Percentiles rank a stretch among this genome's conserved stretches.
Conservation (phyloP, 805 yeast species). For the Danielozyma ontarioensis region DNA sequence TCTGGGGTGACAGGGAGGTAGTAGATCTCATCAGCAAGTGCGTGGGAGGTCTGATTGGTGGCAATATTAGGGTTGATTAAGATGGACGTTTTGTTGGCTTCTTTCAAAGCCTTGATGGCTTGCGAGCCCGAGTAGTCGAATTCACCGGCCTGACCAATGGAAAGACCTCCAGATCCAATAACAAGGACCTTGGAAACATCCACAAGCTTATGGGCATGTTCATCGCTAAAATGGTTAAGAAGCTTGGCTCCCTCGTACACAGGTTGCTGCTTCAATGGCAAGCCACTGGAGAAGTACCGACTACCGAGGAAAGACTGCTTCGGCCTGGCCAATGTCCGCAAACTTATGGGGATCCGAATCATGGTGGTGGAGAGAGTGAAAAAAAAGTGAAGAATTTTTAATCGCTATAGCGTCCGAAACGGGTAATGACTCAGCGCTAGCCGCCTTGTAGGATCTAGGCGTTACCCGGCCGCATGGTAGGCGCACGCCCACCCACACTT, state of each 20-base stretch:
- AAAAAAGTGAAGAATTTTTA: conserved; percentile 10
- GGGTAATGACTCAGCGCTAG: conserved; percentile 30
- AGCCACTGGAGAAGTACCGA: conserved; percentile 4
- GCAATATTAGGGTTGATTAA: conserved; percentile 95
- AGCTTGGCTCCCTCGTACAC: conserved; percentile 62
- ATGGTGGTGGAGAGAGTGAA: background rate
- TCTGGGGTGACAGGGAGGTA: conserved; percentile 96
- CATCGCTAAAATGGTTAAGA: conserved; percentile 51
- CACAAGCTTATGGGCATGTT: conserved; percentile 61
- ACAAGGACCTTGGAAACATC: conserved; percentile 85
- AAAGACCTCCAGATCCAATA: conserved; percentile 95
- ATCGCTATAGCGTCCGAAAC: conserved; percentile 13
- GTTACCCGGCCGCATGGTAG: conserved; percentile 2
- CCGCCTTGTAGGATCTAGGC: conserved; percentile 24
- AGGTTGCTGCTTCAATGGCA: conserved; percentile 9
- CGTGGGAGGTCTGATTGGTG: conserved; percentile 93
- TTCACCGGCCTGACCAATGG: conserved; percentile 98
- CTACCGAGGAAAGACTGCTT: background rate
- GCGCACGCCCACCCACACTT: no score
- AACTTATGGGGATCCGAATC: conserved; percentile 1
- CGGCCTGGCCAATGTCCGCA: background rate
- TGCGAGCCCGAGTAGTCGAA: conserved; percentile 97
- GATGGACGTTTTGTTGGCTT: conserved; percentile 80
- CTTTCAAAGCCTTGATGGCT: conserved; percentile 92
- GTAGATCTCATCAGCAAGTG: conserved; percentile 92